Evolutionary conservation across 805 yeast species (phyloP), one percentile per base, ranked within the genome.

Genomic region (Blastobotrys parvus): DNA sequence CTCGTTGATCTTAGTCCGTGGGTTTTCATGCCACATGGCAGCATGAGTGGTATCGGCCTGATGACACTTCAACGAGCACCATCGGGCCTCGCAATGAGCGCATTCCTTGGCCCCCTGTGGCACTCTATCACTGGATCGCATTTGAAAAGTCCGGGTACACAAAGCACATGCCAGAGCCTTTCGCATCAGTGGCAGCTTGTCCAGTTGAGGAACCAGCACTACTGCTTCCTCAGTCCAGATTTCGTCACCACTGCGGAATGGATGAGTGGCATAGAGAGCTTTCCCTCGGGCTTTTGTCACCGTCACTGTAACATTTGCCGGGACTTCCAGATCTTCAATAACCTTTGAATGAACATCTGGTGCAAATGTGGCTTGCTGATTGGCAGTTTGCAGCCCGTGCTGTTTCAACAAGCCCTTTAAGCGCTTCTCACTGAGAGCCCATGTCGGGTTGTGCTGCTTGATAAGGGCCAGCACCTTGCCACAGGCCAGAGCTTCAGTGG

Each of bases 21-120:
- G 66, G 53, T 49, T 63, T 5, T 61, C 58, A 56, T 86, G 94
- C 57, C 78, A 78, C 43, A 80, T 65, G 2, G 68, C 59, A 1
- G 64, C 62, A 57, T 86, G 94, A 6, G 72, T 58, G 13, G 60
- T 54, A 52, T 80, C 80, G 17, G 50, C 49, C 45, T 69, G 71
- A 53, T 78, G 77, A 64, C 95, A 85, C 7, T 57, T 59, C 38
- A 62, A 66, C 4, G 78, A 71, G 60, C 94, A 85, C 90, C 92
- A 85, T 39, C 78, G 64, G 41, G 77, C 82, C 5, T 70, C 59
- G 52, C 90, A 82, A 13, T 70, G 69, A 40, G 70, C 66, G 62
- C 94, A 85, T 49, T 78, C 82, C 38, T 41, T 17, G 19, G 47
- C 49, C n/a, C 80, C 63, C n/a, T 82, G 79, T 34, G 45, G 60